These are phyloP conservation scores for Lactarius evosmus DNA, from an alignment of 768 basidiomycete species.

Conservation along the genomic window DNA sequence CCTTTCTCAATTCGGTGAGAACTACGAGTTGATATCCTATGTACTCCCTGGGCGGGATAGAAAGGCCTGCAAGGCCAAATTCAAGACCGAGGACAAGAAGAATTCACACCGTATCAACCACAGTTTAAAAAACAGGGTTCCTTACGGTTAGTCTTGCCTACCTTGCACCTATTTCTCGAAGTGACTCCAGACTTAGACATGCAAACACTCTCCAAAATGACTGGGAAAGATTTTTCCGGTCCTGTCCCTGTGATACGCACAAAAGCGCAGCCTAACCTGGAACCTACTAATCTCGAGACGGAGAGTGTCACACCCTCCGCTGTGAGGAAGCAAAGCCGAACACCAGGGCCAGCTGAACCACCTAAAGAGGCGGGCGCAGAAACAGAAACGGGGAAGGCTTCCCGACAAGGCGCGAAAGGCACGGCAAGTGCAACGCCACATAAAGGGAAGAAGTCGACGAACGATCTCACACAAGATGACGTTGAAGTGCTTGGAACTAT, in stretches of 20 bases:
- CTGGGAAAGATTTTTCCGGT: slow-evolving; percentile 82
- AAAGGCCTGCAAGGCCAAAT: slow-evolving; percentile 90
- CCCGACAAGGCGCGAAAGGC: slow-evolving; percentile 17
- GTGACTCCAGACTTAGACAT: slow-evolving; percentile 50
- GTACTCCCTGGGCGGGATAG: slow-evolving; percentile 82
- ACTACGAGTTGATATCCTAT: slow-evolving; percentile 88
- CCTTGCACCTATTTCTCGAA: background rate
- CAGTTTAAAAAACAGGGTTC: slow-evolving; percentile 69
- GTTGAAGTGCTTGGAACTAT: slow-evolving; percentile 35
- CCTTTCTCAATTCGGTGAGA: slow-evolving; percentile 86
- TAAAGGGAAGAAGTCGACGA: slow-evolving; percentile 20
- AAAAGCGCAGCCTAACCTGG: slow-evolving; percentile 37
- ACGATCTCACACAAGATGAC: slow-evolving; percentile 26
- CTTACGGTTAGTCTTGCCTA: slow-evolving; percentile 60
- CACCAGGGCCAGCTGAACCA: slow-evolving; percentile 16
- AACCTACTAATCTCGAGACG: slow-evolving; percentile 28
- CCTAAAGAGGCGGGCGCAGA: slow-evolving; percentile 10
- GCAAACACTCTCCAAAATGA: slow-evolving; percentile 69
- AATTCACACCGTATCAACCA: slow-evolving; percentile 72
- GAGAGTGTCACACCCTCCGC: background rate
- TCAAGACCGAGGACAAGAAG: slow-evolving; percentile 84
- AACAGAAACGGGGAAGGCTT: slow-evolving; percentile 4
- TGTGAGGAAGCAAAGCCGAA: slow-evolving; percentile 22
- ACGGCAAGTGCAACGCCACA: slow-evolving; percentile 1
- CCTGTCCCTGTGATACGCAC: slow-evolving; percentile 67